Base-by-base conservation (phyloP, 2,329 filamentous ascomycete genomes). In the Aspergillus eucalypticola region DNA sequence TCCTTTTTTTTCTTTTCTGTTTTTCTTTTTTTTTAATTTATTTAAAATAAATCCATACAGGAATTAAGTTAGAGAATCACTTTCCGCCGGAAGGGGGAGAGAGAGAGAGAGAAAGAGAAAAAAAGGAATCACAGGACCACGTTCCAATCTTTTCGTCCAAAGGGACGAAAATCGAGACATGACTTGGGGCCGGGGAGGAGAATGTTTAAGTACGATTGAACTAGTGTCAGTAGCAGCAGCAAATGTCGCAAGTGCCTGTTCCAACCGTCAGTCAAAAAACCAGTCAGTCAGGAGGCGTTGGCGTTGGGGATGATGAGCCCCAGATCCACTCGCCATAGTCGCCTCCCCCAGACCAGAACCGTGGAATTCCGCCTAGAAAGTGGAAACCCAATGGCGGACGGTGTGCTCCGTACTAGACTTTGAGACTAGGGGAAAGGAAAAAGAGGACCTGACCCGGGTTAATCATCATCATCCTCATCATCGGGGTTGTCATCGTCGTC, bases 131-230 rank as follows among this genome's bases (percentile, higher is more conserved):
- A 55, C 57, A 29, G 57, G 57, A 54, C 50, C 35, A 54, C 21
- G 39, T 38, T 60, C 52, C 54, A 58, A 61, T 52, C 60, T 58
- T 60, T 61, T 63, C 63, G 63, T 67, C 64, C 66, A 66, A 64
- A 49, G 57, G 62, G 63, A 59, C 63, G 57, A 60, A 64, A 67
- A 63, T 60, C 58, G 57, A 66, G 63, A 56, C 54, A 55, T 66
- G 62, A 63, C 59, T 54, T 62, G 65, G 68, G 62, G 53, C 39
- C 55, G 66, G 66, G 69, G 64, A 66, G 52, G 63, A 60, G 65
- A 67, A 67, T 61, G 66, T 67, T 75, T 75, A 74, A 73, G 68
- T 73, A 71, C 13, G 13, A 29, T n/a, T 19, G 32, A 35, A 54
- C 39, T 15, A 58, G 27, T 53, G 38, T n/a, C 29, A 49, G 29